These are phyloP conservation scores for Ganoderma boninense DNA, from an alignment of 1,284 basidiomycete genomes.

Conservation along the genomic window DNA sequence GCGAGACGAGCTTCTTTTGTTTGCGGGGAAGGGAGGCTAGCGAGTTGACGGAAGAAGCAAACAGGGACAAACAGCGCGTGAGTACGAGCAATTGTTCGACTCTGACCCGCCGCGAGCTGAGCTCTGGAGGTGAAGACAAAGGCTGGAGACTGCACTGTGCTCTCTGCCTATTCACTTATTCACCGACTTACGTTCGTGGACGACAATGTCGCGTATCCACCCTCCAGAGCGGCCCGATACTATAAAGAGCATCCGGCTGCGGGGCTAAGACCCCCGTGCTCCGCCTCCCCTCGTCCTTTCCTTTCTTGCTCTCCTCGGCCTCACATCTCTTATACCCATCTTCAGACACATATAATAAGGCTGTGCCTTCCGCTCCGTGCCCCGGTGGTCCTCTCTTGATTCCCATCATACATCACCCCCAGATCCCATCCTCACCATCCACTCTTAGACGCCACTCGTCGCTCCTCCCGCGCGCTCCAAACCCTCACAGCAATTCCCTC, in stretches of 20 bases:
- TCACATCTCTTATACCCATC: conserved; percentile 38
- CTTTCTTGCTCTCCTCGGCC: conserved; percentile 34
- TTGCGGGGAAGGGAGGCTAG: conserved; percentile 11
- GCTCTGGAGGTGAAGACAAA: conserved; percentile 30
- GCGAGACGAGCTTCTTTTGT: conserved; percentile 14
- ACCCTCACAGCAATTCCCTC: conserved; percentile 27
- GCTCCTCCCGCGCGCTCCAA: conserved; percentile 5
- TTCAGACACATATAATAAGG: conserved; percentile 40
- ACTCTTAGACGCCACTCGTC: conserved; percentile 20
- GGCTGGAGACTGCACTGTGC: conserved; percentile 18
- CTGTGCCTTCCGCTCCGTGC: conserved; percentile 44
- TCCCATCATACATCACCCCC: conserved; percentile 22
- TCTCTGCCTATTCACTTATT: conserved; percentile 20
- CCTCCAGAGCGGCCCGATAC: conserved; percentile 16
- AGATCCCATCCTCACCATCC: conserved; percentile 15
- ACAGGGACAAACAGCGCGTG: conserved; percentile 31
- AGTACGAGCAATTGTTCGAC: conserved; percentile 33
- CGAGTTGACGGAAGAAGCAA: conserved; percentile 21
- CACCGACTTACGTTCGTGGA: conserved; percentile 20
- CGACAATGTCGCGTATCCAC: conserved; percentile 34
- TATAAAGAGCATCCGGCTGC: conserved; percentile 42
- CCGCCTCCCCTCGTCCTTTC: conserved; percentile 31
- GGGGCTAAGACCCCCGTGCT: conserved; percentile 27
- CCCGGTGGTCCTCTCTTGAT: conserved; percentile 42
- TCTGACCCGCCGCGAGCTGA: conserved; percentile 10